phyloP scores from a whole-genome alignment of 257 asterid species.

The Eucommia ulmoides region DNA sequence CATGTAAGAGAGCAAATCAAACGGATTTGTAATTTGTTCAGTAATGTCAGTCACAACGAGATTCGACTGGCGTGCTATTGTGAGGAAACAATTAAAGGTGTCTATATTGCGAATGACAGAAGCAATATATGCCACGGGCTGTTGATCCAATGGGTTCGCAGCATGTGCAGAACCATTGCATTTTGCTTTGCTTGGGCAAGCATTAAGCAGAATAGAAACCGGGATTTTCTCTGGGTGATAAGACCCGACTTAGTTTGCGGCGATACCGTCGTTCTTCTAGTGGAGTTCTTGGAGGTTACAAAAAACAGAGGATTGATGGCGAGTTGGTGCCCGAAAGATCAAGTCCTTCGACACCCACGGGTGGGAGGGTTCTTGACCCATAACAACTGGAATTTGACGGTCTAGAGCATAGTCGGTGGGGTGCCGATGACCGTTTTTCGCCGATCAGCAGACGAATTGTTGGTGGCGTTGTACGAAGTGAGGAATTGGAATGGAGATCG shows the following conservation, averaged over 20 bases:
- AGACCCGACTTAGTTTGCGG: not conserved
- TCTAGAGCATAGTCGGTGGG: not conserved
- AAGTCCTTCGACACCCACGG: not conserved
- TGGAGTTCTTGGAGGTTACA: not conserved
- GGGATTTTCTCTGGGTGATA: not conserved
- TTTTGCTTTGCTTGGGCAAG: too few relatives aligned
- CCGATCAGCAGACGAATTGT: not conserved
- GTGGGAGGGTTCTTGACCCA: not conserved
- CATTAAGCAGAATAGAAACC: not conserved
- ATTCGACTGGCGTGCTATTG: constrained; percentile 39
- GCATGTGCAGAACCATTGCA: too few relatives aligned
- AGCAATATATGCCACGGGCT: constrained; percentile 70
- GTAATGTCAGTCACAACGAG: constrained; percentile 53
- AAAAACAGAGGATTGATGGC: not conserved
- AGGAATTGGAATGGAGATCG: not conserved
- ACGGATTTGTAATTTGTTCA: constrained; percentile 24
- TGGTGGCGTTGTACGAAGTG: not conserved
- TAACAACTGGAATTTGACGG: not conserved
- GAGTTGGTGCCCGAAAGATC: not conserved
- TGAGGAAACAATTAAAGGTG: constrained; percentile 58
- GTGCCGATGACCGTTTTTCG: not conserved
- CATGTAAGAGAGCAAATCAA: constrained; percentile 60
- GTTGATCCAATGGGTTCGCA: too few relatives aligned
- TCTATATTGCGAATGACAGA: constrained; percentile 68
- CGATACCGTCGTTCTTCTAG: not conserved